Conservation (phyloP, 345 rosid genomes). For the Citrus hindsii region DNA sequence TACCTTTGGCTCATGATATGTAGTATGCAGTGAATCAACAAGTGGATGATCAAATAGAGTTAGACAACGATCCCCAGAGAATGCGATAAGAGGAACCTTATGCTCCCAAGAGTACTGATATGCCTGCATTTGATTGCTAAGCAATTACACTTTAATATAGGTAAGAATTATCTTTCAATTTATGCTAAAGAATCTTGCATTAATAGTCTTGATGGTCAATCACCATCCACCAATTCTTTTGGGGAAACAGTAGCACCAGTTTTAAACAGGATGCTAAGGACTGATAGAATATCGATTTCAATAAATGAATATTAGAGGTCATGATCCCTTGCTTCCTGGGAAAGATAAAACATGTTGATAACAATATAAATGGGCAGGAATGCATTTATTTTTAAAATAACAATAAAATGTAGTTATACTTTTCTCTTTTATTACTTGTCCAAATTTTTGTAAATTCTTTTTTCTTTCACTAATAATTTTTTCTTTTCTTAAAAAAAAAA, state of each 20-base stretch:
- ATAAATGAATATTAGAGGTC: background rate
- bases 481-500: background rate
- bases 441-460: background rate
- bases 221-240: background rate
- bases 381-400: background rate
- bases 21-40: conserved; percentile 67
- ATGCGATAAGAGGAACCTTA: conserved; percentile 86
- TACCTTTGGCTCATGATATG: conserved; percentile 87
- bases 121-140: conserved; percentile 43
- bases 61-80: conserved; percentile 75
- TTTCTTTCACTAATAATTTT: too few relatives aligned
- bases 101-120: conserved; percentile 73
- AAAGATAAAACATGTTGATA: background rate
- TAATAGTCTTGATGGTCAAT: background rate
- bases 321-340: background rate
- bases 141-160: background rate
- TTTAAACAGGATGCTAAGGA: background rate
- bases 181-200: background rate
- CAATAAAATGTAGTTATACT: background rate
- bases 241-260: background rate
- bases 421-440: background rate
- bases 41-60: conserved; percentile 83
- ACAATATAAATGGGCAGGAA: background rate
- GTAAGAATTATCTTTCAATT: background rate
- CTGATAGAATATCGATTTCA: background rate